Base-by-base conservation (phyloP, 1,284 basidiomycete genomes). In the Rhodotorula sp. region DNA sequence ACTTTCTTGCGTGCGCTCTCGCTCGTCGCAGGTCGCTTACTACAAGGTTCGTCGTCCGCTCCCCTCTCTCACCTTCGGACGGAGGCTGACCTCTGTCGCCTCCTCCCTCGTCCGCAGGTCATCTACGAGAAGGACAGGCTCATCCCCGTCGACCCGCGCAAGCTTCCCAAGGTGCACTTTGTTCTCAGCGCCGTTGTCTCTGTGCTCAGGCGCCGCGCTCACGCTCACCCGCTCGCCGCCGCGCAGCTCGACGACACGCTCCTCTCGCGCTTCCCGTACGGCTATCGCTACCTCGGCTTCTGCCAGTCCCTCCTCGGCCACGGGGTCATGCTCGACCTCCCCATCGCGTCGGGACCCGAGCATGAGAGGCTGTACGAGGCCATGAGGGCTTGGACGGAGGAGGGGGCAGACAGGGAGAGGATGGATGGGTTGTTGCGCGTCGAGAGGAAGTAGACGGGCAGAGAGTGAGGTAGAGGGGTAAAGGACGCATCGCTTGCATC, bases 211-310 rank as follows among this genome's bases (percentile, higher is more conserved):
- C 19, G 11, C 5, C 24, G 5, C 54, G 6, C 34, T 36, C 10
- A n/a, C 54, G 13, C 30, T 20, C 6, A 3, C 30, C 22, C 30
- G 8, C 10, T 13, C 34, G 20, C 34, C 7, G 19, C 22, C 11
- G 10, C 54, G 15, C 53, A 55, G 54, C 24, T 55, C 24, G 34
- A 55, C 54, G 54, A 55, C 32, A 24, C 20, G 24, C 13, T 34
- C 29, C 54, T 55, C 34, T 9, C 32, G 22, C 24, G 20, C 29
- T 55, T 55, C 54, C 54, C 54, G 24, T 55, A 55, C 54, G 54
- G 32, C 22, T 55, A 36, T 34, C 54, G 54, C 54, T n/a, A 55
- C 54, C 54, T 55, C 54, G 54, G 54, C 34, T 55, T 39, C 54
- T 55, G n/a, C 54, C 54, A 55, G 34, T 55, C 54, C 4, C 54